Base-by-base conservation (phyloP, 345 rosid species). In the Microcos paniculata region DNA sequence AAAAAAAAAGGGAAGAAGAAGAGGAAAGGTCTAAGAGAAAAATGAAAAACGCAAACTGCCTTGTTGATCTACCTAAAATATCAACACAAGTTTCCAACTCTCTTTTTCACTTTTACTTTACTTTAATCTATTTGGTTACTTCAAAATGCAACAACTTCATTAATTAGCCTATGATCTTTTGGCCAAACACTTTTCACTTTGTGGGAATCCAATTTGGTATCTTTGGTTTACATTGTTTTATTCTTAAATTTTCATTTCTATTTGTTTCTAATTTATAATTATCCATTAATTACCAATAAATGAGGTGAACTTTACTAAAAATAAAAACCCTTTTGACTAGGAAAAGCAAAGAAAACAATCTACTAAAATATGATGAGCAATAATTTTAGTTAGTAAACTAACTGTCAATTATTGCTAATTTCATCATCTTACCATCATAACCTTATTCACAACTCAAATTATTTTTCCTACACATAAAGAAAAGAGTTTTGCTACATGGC, bases 71-170 rank as follows among this genome's bases (percentile, higher is more conserved):
- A 70, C 62, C 73, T 52, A n/a, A 70, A 51, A 11, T 23, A 45
- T 19, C 59, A 31, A 28, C 49, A 30, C 18, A 6, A 49, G 61
- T 51, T 70, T 31, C 43, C 46, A 30, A 30, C 61, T 14, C 24
- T 19, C 38, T 31, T 56, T 51, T 49, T 70, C 73, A 19, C 45
- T 51, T 70, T 70, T n/a, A 70, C 61, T 51, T 70, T 33, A 70
- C 61, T 51, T 70, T 33, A 70, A 21, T 31, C 46, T 1, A 52
- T 33, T 13, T 52, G 31, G n/a, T 70, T 30, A 52, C 62, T 70
- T 70, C 31, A 70, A n/a, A 19, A n/a, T 52, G 70, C 55, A 24
- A 28, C 62, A 51, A 31, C 48, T 35, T 63, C 16, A 30, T 23
- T 6, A 53, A 3, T 62, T 18, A 35, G 15, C 59, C 3, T 8